Conservation (phyloP, 2,329 filamentous ascomycete genomes). For the Cladosporium colombiae region DNA sequence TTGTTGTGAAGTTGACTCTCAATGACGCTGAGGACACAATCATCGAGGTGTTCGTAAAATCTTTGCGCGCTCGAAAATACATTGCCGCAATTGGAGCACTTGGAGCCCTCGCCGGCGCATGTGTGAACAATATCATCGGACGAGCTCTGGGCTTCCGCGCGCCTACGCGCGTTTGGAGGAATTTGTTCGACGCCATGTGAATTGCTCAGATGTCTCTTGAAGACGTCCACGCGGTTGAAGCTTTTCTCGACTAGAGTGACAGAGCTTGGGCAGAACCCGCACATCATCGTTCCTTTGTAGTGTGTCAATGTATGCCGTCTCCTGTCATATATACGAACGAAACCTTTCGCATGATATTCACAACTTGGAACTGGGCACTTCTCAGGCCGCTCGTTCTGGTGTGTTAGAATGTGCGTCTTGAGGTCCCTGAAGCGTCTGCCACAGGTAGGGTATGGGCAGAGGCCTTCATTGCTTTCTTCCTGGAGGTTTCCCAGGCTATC, state of each 20-base stretch:
- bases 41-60: slow-evolving; percentile 92
- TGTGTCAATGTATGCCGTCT: slow-evolving; percentile 92
- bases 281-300: slow-evolving; percentile 97
- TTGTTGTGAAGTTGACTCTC: slow-evolving; percentile 41
- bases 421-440: slow-evolving; percentile 86
- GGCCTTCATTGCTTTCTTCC: slow-evolving; percentile 59
- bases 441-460: slow-evolving; percentile 81
- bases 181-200: slow-evolving; percentile 92
- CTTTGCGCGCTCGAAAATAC: slow-evolving; percentile 87
- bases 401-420: slow-evolving; percentile 92
- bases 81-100: slow-evolving; percentile 86
- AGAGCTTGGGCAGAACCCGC: slow-evolving; percentile 87
- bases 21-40: slow-evolving; percentile 65
- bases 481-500: slow-evolving; percentile 49
- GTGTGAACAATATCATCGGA: slow-evolving; percentile 71
- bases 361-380: slow-evolving; percentile 92
- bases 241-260: slow-evolving; percentile 89
- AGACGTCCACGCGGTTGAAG: slow-evolving; percentile 92
- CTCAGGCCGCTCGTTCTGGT: slow-evolving; percentile 85
- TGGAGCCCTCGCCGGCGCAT: slow-evolving; percentile 62
- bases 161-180: slow-evolving; percentile 83
- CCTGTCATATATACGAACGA: slow-evolving; percentile 94
- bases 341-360: slow-evolving; percentile 89
- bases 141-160: slow-evolving; percentile 57
- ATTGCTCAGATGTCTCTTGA: slow-evolving; percentile 88